Base-by-base conservation (phyloP, 148 eudicot species). In the Polygonum aviculare region DNA sequence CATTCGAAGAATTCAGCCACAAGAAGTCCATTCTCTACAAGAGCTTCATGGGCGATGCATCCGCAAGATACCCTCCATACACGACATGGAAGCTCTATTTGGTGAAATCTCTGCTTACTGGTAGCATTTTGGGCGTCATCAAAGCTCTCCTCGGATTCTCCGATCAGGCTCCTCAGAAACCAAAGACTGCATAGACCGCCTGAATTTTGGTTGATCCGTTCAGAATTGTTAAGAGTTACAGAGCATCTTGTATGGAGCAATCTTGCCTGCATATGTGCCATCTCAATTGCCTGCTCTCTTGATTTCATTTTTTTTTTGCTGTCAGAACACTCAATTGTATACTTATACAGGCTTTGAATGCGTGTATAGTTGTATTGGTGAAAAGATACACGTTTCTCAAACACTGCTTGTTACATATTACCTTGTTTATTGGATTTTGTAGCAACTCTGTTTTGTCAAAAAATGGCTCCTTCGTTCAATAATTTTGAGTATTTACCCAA, bases 41-140 rank as follows among this genome's bases (percentile, higher is more conserved):
- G 67, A 79, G 85, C 65, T 83, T 91, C 71, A 18, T 16, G 16
- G 92, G 88, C 22, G 98, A 93, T 76, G 84, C 85, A 75, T 6
- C 89, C 19, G 85, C 83, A 70, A 85, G 98, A 77, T 93, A 88
- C 81, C 98, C 98, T 35, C 98, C 98, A n/a, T 93, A 93, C 80
- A 85, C 88, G 73, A 79, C 79, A 5, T 73, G 84, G 39, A 93
- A 93, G 78, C 79, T 85, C 57, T 77, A 81, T 65, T 38, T 93
- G 12, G 79, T 91, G 73, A 91, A 80, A 74, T 96, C 96, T 72
- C 70, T 91, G 0, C 16, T 88, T 4, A 79, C 82, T 51, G 94
- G 96, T 26, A 80, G 81, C 77, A 55, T 88, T 40, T 5, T 87
- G 18, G 84, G 85, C 76, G 80, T 88, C 63, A 31, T 88, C 49